Conservation (phyloP, 192 early-diverging fungal species). For the Mortierella antarctica region DNA sequence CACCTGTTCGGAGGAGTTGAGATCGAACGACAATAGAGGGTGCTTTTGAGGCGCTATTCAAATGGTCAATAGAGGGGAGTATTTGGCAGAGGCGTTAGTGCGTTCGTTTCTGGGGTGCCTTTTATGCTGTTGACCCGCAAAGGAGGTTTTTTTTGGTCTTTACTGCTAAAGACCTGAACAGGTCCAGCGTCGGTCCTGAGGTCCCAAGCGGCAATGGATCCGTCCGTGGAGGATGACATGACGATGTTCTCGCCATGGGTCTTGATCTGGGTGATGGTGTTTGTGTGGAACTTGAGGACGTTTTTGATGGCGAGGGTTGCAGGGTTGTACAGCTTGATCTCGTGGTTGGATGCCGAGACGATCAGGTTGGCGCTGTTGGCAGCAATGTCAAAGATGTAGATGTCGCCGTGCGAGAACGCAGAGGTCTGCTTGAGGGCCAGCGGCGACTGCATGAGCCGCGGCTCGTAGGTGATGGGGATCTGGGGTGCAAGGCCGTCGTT, state of each 20-base stretch:
- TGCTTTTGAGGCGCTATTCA: slow-evolving; percentile 25
- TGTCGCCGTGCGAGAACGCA: slow-evolving; percentile 56
- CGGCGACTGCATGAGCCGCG: slow-evolving; percentile 53
- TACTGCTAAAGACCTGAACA: slow-evolving; percentile 70
- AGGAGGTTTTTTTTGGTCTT: too few species aligned
- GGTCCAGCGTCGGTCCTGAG: slow-evolving; percentile 64
- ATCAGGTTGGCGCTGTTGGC: slow-evolving; percentile 55
- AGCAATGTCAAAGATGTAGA: slow-evolving; percentile 69
- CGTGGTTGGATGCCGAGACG: slow-evolving; percentile 71
- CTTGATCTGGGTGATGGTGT: slow-evolving; percentile 73
- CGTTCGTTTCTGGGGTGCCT: neutral
- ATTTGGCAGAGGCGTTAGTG: neutral
- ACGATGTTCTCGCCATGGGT: slow-evolving; percentile 63
- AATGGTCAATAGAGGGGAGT: neutral
- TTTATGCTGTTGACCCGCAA: neutral
- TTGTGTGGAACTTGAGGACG: slow-evolving; percentile 64
- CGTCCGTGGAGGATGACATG: slow-evolving; percentile 73
- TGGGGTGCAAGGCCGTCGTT: slow-evolving; percentile 30
- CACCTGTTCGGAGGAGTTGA: slow-evolving; percentile 61
- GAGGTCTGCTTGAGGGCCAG: slow-evolving; percentile 51
- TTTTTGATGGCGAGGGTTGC: slow-evolving; percentile 57
- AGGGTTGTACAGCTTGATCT: slow-evolving; percentile 74
- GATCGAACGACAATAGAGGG: slow-evolving; percentile 63
- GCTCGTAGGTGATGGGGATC: slow-evolving; percentile 47
- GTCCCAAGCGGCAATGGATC: slow-evolving; percentile 74